A percentile compares a stretch with the other conserved stretches of the same genome.
Conservation (phyloP, 177 flowering plant species). For the Telopea speciosissima region DNA sequence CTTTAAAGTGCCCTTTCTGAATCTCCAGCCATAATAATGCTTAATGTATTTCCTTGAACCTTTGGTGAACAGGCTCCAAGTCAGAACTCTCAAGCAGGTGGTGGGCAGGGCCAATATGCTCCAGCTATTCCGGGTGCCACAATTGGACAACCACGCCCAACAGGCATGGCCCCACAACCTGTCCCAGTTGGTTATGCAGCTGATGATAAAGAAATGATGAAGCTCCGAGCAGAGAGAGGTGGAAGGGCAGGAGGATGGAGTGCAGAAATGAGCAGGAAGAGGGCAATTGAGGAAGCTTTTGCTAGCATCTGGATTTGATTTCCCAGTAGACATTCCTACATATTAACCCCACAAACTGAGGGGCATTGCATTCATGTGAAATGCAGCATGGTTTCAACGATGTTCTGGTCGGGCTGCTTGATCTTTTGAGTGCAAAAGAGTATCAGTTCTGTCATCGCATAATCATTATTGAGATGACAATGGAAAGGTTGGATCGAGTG, state of each 20-base stretch:
- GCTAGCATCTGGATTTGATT: conserved; percentile 58
- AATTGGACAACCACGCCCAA: conserved; percentile 68
- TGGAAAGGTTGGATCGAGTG: too few relatives aligned
- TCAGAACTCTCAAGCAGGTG: conserved; percentile 45
- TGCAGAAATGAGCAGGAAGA: conserved; percentile 45
- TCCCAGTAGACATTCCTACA: neutral
- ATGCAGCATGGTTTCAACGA: neutral
- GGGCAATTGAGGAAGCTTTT: conserved; percentile 75
- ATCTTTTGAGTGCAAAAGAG: neutral
- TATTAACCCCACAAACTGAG: neutral
- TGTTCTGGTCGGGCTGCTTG: neutral
- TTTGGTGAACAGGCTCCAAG: conserved; percentile 26
- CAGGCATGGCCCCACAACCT: conserved; percentile 67
- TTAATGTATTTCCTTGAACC: too few relatives aligned
- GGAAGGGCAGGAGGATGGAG: conserved; percentile 75
- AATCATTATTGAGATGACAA: too few relatives aligned
- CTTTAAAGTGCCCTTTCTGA: neutral
- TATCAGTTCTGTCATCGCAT: neutral
- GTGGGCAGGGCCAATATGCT: conserved; percentile 64
- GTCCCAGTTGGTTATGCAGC: conserved; percentile 41
- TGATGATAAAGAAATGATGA: conserved; percentile 65
- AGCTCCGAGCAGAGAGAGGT: conserved; percentile 60
- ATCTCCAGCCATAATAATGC: too few relatives aligned
- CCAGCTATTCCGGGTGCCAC: conserved; percentile 63
- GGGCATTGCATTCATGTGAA: neutral